A percentile compares a stretch with the other conserved stretches of the same genome.
Evolutionary conservation across 208 protist genomes (phyloP).

Genomic region (Novymonas esmeraldas): DNA sequence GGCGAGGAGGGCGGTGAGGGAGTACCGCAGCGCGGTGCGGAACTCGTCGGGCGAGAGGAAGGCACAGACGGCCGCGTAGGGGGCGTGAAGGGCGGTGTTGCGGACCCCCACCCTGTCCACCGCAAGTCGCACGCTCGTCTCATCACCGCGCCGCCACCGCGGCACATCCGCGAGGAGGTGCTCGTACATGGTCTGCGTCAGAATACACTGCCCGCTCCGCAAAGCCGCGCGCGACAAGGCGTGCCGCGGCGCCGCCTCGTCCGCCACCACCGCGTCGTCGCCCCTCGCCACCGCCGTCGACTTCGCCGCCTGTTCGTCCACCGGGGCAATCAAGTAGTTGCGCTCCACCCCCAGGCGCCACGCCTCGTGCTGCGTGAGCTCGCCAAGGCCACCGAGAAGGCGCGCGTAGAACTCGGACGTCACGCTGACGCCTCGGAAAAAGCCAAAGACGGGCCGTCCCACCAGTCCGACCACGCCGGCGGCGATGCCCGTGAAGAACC

Average conservation of each 20-base stretch:
- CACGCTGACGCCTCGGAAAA: conserved; percentile 58
- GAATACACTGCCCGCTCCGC: neutral
- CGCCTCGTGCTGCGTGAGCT: conserved; percentile 24
- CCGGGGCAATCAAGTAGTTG: conserved; percentile 17
- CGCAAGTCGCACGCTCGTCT: conserved; percentile 29
- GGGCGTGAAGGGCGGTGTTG: conserved; percentile 58
- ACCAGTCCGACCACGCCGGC: conserved; percentile 63
- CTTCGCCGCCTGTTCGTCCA: neutral
- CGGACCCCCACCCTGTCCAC: conserved; percentile 46
- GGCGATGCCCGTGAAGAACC: conserved; percentile 59
- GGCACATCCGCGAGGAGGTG: conserved; percentile 11
- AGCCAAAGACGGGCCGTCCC: conserved; percentile 56
- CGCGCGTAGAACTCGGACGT: conserved; percentile 65
- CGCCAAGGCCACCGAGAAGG: conserved; percentile 17
- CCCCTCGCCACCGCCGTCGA: neutral
- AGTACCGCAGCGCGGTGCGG: conserved; percentile 43
- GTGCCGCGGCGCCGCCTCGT: neutral
- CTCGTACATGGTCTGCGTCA: conserved; percentile 8
- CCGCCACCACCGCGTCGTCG: neutral
- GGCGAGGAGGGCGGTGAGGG: conserved; percentile 47
- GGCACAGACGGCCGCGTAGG: conserved; percentile 44
- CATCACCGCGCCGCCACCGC: conserved; percentile 11
- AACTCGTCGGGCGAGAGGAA: conserved; percentile 68
- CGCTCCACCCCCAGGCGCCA: conserved; percentile 19
- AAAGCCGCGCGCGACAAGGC: neutral